A percentile compares a stretch with the other conserved stretches of the same genome.
Evolutionary conservation across 2,329 filamentous ascomycete genomes (phyloP).

Genomic region (Cytospora piceae): DNA sequence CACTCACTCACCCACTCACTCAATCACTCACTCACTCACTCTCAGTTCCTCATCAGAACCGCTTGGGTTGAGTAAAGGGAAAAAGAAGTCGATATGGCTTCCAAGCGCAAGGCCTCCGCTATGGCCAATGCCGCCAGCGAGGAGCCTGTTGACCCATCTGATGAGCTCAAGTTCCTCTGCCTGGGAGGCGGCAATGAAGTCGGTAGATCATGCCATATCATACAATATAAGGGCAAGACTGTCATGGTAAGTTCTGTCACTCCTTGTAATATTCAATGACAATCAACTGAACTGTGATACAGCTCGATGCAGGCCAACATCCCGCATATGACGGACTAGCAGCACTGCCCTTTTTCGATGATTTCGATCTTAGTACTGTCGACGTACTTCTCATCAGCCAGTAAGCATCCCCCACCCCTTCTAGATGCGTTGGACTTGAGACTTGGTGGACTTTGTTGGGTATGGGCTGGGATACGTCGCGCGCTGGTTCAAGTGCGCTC

Average conservation of each 20-base stretch:
- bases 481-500: constrained; percentile 24
- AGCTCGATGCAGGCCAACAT: constrained; percentile 97
- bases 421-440: constrained; percentile 28
- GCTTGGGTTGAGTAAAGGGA: neutral
- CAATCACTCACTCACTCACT: neutral
- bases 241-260: constrained; percentile 75
- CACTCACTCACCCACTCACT: no score
- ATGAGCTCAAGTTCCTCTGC: constrained; percentile 93
- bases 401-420: constrained; percentile 65
- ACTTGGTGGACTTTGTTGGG: constrained; percentile 21
- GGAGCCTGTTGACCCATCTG: constrained; percentile 87
- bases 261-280: constrained; percentile 9
- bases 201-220: constrained; percentile 93
- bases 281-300: constrained; percentile 26
- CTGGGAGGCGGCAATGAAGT: constrained; percentile 97
- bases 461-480: constrained; percentile 27
- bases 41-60: neutral
- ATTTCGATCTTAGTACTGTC: constrained; percentile 96
- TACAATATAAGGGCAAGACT: constrained; percentile 99
- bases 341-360: constrained; percentile 94
- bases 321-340: constrained; percentile 94
- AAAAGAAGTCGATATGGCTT: constrained; percentile 66
- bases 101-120: constrained; percentile 84
- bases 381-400: constrained; percentile 98
- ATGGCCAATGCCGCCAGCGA: constrained; percentile 71